Evolutionary conservation across 495 filamentous ascomycete species (phyloP), one percentile per base, ranked within the genome.

Genomic region (Penicillium silybi): DNA sequence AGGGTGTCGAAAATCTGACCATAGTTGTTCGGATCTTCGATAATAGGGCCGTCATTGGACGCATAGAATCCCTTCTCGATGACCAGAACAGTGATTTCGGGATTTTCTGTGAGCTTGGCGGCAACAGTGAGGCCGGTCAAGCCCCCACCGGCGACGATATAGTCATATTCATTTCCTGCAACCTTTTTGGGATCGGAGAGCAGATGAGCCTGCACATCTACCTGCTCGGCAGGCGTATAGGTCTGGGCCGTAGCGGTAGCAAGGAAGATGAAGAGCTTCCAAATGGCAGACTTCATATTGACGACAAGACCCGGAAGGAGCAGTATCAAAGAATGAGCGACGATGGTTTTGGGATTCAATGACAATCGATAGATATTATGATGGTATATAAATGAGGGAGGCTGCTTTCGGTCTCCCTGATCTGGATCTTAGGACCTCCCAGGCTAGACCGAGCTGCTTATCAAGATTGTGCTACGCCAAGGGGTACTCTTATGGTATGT

Each of bases 21-120:
- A 23, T 70, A 70, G 10, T 53, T 56, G 50, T 69, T 70, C 37
- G 64, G 63, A 32, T 73, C 57, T 18, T 70, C 56, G 18, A 67
- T 65, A 8, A 71, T 62, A 0, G 65, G 45, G 0, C 70, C 70
- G 10, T 63, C 17, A 41, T 68, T 66, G 18, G 59, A 63, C 18
- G 53, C 52, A 40, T 56, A 64, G 32, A 56, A 58, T 2, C 80
- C 80, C 19, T 71, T 79, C 57, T 84, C 80, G 43, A 83, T 68
- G 3, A 82, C 74, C 3, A 78, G 56, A n/a, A 84, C 80, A 4
- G 52, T 60, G 38, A 76, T 67, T 20, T 73, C 57, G 11, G 65
- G 58, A 52, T 77, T 67, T 40, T 78, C 75, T 13, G 71, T 69
- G 11, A 83, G 64, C 18, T 75, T 65, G 26, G 68, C 68, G 2